A percentile compares a stretch with the other conserved stretches of the same genome.
phyloP scores from a whole-genome alignment of 2,329 filamentous ascomycete species.

The Fusarium beomiforme region DNA sequence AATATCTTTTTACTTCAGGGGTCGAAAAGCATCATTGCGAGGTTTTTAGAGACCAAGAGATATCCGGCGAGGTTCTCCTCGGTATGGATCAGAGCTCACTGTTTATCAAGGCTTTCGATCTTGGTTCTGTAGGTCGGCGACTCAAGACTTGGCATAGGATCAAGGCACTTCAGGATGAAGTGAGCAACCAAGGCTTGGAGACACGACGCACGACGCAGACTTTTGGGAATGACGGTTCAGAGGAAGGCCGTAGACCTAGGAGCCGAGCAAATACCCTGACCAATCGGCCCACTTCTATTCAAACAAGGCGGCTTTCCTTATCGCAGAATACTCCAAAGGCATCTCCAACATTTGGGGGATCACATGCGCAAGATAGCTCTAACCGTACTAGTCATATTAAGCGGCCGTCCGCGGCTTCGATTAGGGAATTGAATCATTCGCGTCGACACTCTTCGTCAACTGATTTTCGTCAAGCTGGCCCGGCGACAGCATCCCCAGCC shows the following conservation, averaged over 20 bases:
- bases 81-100: conserved; percentile 96
- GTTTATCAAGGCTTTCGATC: conserved; percentile 94
- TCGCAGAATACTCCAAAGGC: conserved; percentile 58
- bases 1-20: conserved; percentile 85
- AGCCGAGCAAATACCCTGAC: conserved; percentile 69
- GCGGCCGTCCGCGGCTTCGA: conserved; percentile 81
- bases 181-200: conserved; percentile 61
- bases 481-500: conserved; percentile 34
- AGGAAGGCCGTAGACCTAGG: conserved; percentile 60
- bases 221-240: conserved; percentile 69
- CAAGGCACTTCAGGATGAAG: conserved; percentile 88
- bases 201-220: conserved; percentile 64
- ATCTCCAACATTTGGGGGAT: conserved; percentile 56
- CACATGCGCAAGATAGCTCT: conserved; percentile 56
- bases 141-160: conserved; percentile 98
- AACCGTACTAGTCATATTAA: conserved; percentile 60
- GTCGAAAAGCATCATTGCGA: conserved; percentile 92
- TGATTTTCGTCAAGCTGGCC: conserved; percentile 66
- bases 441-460: conserved; percentile 84
- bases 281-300: conserved; percentile 58
- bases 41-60: conserved; percentile 95
- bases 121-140: conserved; percentile 88
- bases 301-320: conserved; percentile 60
- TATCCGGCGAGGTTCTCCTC: conserved; percentile 89
- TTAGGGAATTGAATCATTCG: conserved; percentile 84